Percentiles rank a stretch among this genome's conserved stretches.
phyloP scores from a whole-genome alignment of 2,329 filamentous ascomycete genomes.

The Apiospora kogelbergensis region DNA sequence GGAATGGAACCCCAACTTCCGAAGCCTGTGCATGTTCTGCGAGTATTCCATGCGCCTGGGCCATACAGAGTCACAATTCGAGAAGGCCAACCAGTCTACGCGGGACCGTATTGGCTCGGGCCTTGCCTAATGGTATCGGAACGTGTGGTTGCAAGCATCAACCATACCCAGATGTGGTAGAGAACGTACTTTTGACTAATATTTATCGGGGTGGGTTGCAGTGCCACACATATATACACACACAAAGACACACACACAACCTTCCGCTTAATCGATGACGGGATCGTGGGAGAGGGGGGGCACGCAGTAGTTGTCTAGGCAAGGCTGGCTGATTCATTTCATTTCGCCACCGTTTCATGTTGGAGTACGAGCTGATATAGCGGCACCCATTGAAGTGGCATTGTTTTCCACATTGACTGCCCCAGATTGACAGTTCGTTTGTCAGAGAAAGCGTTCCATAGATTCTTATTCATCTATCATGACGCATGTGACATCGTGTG shows the following conservation, averaged over 20 bases:
- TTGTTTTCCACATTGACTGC: neutral
- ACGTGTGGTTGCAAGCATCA: too few species aligned
- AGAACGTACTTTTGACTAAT: too few species aligned
- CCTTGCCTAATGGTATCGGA: too few species aligned
- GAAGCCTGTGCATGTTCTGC: too few species aligned
- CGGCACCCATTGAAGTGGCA: neutral
- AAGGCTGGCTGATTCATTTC: neutral
- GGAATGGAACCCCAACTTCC: too few species aligned
- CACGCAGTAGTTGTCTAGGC: neutral
- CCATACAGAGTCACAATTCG: too few species aligned
- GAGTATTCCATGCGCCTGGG: too few species aligned
- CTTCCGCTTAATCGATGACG: too few species aligned
- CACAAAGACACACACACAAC: neutral
- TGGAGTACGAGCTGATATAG: neutral
- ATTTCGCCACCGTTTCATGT: neutral
- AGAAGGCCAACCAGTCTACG: too few species aligned
- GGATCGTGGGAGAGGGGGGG: neutral
- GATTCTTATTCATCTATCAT: conserved; percentile 44
- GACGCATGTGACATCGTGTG: conserved; percentile 40
- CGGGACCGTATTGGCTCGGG: too few species aligned
- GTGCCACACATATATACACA: neutral
- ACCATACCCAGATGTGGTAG: too few species aligned
- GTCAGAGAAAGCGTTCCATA: conserved; percentile 9
- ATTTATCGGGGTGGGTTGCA: too few species aligned
- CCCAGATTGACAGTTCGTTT: neutral